A percentile compares a stretch with the other conserved stretches of the same genome.
These are phyloP conservation scores for Apiospora aurea DNA, from an alignment of 2,329 filamentous ascomycete species.

Conservation along the genomic window DNA sequence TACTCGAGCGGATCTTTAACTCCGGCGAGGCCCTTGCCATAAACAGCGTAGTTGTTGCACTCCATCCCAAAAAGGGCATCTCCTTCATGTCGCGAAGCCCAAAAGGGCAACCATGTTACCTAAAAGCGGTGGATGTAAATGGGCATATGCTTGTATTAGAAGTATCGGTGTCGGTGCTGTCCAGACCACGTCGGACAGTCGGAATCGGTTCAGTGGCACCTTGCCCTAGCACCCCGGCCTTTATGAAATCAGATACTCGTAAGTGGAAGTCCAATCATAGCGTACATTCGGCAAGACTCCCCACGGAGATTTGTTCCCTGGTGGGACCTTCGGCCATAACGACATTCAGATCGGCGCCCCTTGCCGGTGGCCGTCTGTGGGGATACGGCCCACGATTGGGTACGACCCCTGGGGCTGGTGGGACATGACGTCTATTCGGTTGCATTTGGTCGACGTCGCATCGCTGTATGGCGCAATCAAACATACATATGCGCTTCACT, in stretches of 20 bases:
- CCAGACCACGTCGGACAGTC: not conserved
- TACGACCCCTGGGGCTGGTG: not conserved
- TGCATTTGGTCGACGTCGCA: not conserved
- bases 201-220: not conserved
- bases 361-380: not conserved
- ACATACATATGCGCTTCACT: too few relatives aligned
- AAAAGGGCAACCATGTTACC: not conserved
- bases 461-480: not conserved
- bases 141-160: not conserved
- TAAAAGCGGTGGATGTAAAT: not conserved
- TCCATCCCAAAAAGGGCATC: not conserved
- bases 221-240: not conserved
- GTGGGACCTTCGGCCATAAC: not conserved
- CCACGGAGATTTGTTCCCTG: not conserved
- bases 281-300: not conserved
- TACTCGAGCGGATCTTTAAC: not conserved
- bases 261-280: not conserved
- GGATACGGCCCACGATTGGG: not conserved
- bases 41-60: not conserved
- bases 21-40: not conserved
- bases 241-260: not conserved
- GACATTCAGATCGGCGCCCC: not conserved
- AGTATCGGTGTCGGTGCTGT: not conserved
- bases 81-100: not conserved
- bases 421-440: not conserved